Evolutionary conservation across 2,329 filamentous ascomycete genomes (phyloP).

Genomic region (Claviceps quebecensis): DNA sequence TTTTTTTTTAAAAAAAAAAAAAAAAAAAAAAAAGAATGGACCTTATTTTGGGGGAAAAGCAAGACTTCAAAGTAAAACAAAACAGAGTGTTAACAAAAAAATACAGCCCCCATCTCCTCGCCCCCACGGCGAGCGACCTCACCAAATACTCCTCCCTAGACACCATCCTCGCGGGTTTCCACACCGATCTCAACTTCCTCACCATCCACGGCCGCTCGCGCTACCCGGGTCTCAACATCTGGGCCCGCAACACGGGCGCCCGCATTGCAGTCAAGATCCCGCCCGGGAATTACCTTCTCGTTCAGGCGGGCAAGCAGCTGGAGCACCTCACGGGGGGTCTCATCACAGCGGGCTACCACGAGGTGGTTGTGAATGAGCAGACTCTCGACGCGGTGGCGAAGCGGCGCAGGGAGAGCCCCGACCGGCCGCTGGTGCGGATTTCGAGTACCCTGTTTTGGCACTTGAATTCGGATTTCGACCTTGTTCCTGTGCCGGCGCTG

Average conservation of each 20-base stretch:
- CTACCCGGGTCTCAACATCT: slow-evolving; percentile 48
- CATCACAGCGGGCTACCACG: slow-evolving; percentile 47
- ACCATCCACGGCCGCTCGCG: slow-evolving; percentile 50
- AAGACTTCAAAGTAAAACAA: not conserved
- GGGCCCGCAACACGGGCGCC: slow-evolving; percentile 47
- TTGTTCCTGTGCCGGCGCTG: slow-evolving; percentile 35
- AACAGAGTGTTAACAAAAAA: not conserved
- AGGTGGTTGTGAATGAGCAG: slow-evolving; percentile 42
- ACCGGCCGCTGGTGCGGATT: slow-evolving; percentile 40
- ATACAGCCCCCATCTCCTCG: slow-evolving; percentile 42
- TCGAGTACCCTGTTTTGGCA: slow-evolving; percentile 50
- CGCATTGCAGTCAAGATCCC: slow-evolving; percentile 46
- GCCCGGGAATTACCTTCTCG: slow-evolving; percentile 41
- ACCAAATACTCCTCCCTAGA: slow-evolving; percentile 35
- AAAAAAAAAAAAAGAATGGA: too few species aligned
- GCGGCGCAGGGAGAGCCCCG: slow-evolving; percentile 27
- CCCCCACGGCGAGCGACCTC: slow-evolving; percentile 46
- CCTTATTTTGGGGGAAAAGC: too few species aligned
- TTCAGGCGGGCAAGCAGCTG: slow-evolving; percentile 49
- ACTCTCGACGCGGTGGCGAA: slow-evolving; percentile 33
- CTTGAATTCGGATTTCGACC: slow-evolving; percentile 40
- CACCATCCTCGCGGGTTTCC: slow-evolving; percentile 49
- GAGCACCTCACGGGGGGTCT: slow-evolving; percentile 48
- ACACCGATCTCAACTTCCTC: slow-evolving; percentile 51
- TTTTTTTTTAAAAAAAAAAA: too few species aligned